Base-by-base conservation (phyloP, 768 basidiomycete species). In the Terana coerulea region DNA sequence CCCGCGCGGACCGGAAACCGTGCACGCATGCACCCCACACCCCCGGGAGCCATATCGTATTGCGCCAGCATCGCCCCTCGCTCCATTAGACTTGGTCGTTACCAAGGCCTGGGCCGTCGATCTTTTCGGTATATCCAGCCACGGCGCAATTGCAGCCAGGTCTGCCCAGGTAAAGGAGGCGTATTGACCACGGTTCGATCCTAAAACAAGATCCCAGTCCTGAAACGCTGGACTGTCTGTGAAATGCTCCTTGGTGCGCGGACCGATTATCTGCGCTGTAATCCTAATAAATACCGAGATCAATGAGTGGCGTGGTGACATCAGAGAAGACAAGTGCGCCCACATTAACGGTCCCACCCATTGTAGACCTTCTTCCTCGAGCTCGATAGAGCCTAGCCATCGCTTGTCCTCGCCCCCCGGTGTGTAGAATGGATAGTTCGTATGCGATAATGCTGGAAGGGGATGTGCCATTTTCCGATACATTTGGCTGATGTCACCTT, bases 301-400 rank as follows among this genome's bases (percentile, higher is more conserved):
- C 9, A 33, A 22, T n/a, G n/a, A n/a, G n/a, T n/a, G n/a, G n/a
- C 29, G 12, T 7, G 29, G 19, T 8, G 19, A 44, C n/a, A n/a
- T n/a, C n/a, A n/a, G n/a, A n/a, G n/a, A n/a, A n/a, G n/a, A n/a
- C n/a, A n/a, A n/a, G 6, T 9, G 22, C 6, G 29, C 77, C 54
- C 52, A 86, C 88, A 91, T 80, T 56, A 90, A 61, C 19, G 79
- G 72, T 25, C 88, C 88, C 9, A 88, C 80, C 88, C 88, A 90
- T 41, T 82, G 75, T 50, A 76, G 62, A n/a, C 81, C 83, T 33
- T 77, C 76, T 64, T 80, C 79, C 59, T 81, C 77, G 11, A 75
- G 66, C 48, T 72, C 75, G 19, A 74, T 76, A 10, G 69, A 68
- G 21, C 69, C 73, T 21, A 76, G 50, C 86, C 88, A 86, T 22